Evolutionary conservation across 768 basidiomycete species (phyloP).

Genomic region (Mycena belliarum): DNA sequence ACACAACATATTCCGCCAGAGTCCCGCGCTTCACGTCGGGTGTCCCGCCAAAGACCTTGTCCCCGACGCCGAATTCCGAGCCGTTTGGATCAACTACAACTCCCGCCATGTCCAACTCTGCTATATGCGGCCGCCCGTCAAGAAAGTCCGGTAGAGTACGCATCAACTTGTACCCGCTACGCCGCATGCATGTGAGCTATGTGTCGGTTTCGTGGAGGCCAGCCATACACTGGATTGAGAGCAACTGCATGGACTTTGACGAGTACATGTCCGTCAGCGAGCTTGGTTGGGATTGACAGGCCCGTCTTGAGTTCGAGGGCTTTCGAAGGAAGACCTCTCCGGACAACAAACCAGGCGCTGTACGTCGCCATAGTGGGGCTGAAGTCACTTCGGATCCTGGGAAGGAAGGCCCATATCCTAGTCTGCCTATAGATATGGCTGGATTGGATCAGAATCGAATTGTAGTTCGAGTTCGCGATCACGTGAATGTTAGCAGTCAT

Average conservation of each 20-base stretch:
- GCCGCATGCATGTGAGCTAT: slow-evolving; percentile 2
- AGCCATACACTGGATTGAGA: slow-evolving; percentile 65
- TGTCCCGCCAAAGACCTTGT: slow-evolving; percentile 57
- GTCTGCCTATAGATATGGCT: too few relatives aligned
- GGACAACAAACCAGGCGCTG: slow-evolving; percentile 13
- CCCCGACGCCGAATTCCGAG: slow-evolving; percentile 54
- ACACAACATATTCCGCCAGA: slow-evolving; percentile 55
- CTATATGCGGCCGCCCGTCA: slow-evolving; percentile 47
- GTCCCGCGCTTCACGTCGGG: slow-evolving; percentile 46
- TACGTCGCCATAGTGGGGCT: slow-evolving; percentile 2
- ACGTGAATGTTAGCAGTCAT: too few relatives aligned
- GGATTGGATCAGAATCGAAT: too few relatives aligned
- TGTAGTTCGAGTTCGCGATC: too few relatives aligned
- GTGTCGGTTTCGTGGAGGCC: background rate
- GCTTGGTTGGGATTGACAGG: slow-evolving; percentile 23
- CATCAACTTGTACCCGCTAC: slow-evolving; percentile 69
- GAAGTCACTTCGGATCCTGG: too few relatives aligned
- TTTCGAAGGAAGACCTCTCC: slow-evolving; percentile 7
- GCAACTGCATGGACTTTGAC: slow-evolving; percentile 56
- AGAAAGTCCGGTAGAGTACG: slow-evolving; percentile 46
- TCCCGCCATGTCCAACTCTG: slow-evolving; percentile 68
- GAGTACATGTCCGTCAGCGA: slow-evolving; percentile 45
- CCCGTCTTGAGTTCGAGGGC: slow-evolving; percentile 23
- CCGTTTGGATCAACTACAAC: slow-evolving; percentile 57
- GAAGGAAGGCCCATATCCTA: too few relatives aligned